A percentile compares a stretch with the other conserved stretches of the same genome.
phyloP scores from a whole-genome alignment of 1,284 basidiomycete genomes.

The Somion occarium region DNA sequence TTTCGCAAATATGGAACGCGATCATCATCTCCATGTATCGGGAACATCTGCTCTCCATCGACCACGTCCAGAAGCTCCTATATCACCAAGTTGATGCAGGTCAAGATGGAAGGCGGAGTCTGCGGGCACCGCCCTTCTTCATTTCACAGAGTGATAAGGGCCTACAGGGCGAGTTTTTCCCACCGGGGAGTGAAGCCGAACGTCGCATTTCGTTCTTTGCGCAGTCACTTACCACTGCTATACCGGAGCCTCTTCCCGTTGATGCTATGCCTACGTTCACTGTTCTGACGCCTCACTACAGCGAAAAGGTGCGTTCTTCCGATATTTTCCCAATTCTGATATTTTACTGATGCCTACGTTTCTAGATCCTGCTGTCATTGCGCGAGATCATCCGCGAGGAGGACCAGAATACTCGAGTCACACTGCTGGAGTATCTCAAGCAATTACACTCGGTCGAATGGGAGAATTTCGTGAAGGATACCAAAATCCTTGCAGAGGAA shows the following conservation, averaged over 20 bases:
- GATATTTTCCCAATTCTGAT: neutral
- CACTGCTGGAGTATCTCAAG: constrained; percentile 94
- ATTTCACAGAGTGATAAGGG: constrained; percentile 85
- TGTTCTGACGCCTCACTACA: constrained; percentile 93
- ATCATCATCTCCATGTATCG: constrained; percentile 99
- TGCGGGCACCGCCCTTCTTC: constrained; percentile 93
- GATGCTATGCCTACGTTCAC: constrained; percentile 98
- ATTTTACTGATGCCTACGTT: constrained; percentile 3
- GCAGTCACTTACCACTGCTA: constrained; percentile 85
- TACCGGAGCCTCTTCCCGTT: constrained; percentile 87
- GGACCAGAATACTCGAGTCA: constrained; percentile 92
- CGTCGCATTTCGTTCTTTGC: constrained; percentile 96
- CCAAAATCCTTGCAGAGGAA: constrained; percentile 98
- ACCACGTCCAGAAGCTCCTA: constrained; percentile 90
- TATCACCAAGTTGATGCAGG: constrained; percentile 91
- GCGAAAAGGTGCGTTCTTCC: constrained; percentile 68
- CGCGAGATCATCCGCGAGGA: constrained; percentile 97
- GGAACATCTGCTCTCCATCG: constrained; percentile 93
- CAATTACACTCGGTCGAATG: constrained; percentile 98
- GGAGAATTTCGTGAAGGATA: constrained; percentile 99
- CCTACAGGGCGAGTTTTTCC: constrained; percentile 90
- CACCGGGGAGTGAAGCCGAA: constrained; percentile 86
- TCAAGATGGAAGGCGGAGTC: constrained; percentile 79
- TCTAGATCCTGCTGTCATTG: constrained; percentile 82
- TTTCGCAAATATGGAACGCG: constrained; percentile 97